A percentile compares a stretch with the other conserved stretches of the same genome.
Conservation (phyloP, 495 filamentous ascomycete genomes). For the Cercophora sp. region DNA sequence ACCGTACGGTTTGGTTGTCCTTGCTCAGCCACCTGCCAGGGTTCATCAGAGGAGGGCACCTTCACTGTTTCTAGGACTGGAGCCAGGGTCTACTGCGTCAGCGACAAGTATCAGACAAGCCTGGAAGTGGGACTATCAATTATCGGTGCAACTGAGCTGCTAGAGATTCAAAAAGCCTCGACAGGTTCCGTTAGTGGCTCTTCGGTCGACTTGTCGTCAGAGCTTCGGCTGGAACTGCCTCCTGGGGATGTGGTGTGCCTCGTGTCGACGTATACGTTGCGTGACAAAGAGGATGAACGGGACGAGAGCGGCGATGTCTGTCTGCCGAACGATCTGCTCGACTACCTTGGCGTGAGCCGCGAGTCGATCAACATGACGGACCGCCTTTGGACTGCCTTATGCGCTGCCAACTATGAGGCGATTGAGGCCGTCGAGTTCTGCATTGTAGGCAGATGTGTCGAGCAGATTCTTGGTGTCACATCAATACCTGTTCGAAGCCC, state of each 20-base stretch:
- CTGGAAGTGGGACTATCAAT: conserved; percentile 6
- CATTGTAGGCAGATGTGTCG: conserved; percentile 15
- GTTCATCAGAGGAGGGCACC: background rate
- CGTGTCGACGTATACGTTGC: conserved; percentile 12
- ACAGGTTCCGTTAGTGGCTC: background rate
- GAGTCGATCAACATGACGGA: conserved; percentile 14
- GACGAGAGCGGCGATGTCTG: background rate
- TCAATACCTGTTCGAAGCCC: conserved; percentile 10
- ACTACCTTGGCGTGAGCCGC: conserved; percentile 12
- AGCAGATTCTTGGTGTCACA: conserved; percentile 17
- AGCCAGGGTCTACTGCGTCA: background rate
- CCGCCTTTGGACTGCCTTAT: conserved; percentile 14
- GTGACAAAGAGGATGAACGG: background rate
- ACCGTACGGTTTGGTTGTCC: conserved; percentile 13
- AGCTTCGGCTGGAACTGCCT: conserved; percentile 3
- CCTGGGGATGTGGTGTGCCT: conserved; percentile 6
- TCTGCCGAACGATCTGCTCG: conserved; percentile 6
- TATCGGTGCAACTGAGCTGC: conserved; percentile 3
- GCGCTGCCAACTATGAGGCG: conserved; percentile 15
- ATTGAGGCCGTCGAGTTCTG: conserved; percentile 19
- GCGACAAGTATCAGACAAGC: conserved; percentile 8
- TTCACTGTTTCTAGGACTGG: background rate
- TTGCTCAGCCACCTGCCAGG: conserved; percentile 4
- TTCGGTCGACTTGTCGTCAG: conserved; percentile 14
- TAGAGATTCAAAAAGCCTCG: background rate